phyloP scores from a whole-genome alignment of 495 filamentous ascomycete species.

The Xanthoparmelia taractica region DNA sequence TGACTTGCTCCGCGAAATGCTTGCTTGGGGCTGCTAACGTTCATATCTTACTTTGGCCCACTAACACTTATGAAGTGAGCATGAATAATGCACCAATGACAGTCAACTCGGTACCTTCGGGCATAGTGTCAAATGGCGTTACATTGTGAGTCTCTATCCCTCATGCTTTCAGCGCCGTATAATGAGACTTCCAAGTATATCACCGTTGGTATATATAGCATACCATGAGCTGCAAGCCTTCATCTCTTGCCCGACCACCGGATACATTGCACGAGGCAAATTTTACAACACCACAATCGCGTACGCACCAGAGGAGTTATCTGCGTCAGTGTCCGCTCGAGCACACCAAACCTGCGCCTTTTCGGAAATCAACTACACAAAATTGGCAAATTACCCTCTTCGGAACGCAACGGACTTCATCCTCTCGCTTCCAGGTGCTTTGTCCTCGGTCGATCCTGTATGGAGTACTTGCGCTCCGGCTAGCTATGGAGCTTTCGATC shows the following conservation, averaged over 20 bases:
- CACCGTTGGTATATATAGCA: conserved; percentile 3
- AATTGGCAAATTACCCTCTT: not conserved
- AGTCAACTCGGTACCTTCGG: not conserved
- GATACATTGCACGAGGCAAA: not conserved
- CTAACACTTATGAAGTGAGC: not conserved
- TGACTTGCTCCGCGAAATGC: not conserved
- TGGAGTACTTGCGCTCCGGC: not conserved
- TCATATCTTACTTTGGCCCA: not conserved
- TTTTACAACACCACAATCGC: conserved; percentile 1
- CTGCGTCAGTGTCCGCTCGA: not conserved
- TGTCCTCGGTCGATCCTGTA: not conserved
- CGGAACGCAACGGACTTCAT: not conserved
- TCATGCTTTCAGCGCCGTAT: not conserved
- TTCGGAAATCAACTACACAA: not conserved
- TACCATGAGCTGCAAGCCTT: not conserved
- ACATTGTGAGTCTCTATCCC: not conserved
- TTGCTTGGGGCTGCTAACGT: not conserved
- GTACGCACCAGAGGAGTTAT: conserved; percentile 5
- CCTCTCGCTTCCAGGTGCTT: conserved; percentile 1
- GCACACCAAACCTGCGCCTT: not conserved
- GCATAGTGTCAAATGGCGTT: not conserved
- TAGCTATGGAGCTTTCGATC: conserved; percentile 5
- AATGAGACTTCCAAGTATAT: not conserved
- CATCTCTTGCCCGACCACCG: not conserved
- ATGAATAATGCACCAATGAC: not conserved